These are phyloP conservation scores for Globisporangium camurandrum DNA, from an alignment of 352 stramenopile genomes.

Conservation along the genomic window DNA sequence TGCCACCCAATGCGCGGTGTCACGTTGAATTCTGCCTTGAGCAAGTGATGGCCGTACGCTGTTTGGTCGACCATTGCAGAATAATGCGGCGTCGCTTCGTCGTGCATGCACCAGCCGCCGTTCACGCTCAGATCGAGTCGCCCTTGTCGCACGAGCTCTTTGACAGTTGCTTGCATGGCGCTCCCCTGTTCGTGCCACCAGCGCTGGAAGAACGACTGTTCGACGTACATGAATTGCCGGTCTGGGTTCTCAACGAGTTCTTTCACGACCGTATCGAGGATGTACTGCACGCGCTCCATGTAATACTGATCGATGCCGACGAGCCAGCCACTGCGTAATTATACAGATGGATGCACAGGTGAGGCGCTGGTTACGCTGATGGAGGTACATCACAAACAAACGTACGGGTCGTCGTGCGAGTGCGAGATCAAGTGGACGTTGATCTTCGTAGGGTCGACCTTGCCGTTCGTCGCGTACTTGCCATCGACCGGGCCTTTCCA, in stretches of 20 bases:
- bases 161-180: slow-evolving; percentile 61
- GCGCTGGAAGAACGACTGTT: slow-evolving; percentile 94
- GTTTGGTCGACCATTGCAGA: slow-evolving; percentile 98
- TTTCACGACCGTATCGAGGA: slow-evolving; percentile 90
- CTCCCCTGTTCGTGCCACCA: slow-evolving; percentile 92
- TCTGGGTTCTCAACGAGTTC: slow-evolving; percentile 85
- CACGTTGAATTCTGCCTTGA: slow-evolving; percentile 91
- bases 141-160: slow-evolving; percentile 85
- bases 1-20: slow-evolving; percentile 96
- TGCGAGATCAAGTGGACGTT: slow-evolving; percentile 96
- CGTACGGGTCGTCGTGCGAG: slow-evolving; percentile 91
- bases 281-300: slow-evolving; percentile 89
- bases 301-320: slow-evolving; percentile 98
- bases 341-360: background rate
- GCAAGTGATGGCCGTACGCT: slow-evolving; percentile 92
- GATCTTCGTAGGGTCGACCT: slow-evolving; percentile 60
- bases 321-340: slow-evolving; percentile 78
- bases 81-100: slow-evolving; percentile 95
- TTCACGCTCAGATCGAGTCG: slow-evolving; percentile 93
- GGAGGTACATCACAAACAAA: slow-evolving; percentile 1
- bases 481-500: slow-evolving; percentile 55
- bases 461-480: slow-evolving; percentile 59
- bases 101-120: slow-evolving; percentile 98
- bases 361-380: background rate
- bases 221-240: slow-evolving; percentile 93